Conservation (phyloP, 345 rosid genomes). For the Cardamine resedifolia region DNA sequence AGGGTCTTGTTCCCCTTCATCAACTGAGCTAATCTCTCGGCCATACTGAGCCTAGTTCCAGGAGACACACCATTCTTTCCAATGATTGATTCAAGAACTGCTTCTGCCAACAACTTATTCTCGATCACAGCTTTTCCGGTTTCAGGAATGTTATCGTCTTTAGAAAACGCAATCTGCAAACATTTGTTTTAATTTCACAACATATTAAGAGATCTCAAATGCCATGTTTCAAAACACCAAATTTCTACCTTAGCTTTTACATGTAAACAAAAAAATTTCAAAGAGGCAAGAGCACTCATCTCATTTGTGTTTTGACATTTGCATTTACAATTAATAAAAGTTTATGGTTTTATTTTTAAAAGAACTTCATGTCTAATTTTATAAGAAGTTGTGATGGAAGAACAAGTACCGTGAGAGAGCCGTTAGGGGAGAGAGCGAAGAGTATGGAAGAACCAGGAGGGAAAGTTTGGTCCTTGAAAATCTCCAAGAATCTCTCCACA, state of each 20-base stretch:
- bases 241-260: background rate
- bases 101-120: slow-evolving; percentile 63
- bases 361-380: background rate
- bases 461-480: slow-evolving; percentile 63
- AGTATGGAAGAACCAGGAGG: slow-evolving; percentile 75
- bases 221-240: background rate
- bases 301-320: background rate
- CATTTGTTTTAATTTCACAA: background rate
- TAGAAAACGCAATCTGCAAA: slow-evolving; percentile 61
- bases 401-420: slow-evolving; percentile 54
- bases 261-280: background rate
- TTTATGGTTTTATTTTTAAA: background rate
- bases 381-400: background rate
- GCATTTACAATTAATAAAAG: background rate
- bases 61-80: slow-evolving; percentile 86
- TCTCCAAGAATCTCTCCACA: slow-evolving; percentile 50
- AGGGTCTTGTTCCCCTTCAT: slow-evolving; percentile 25
- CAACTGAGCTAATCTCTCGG: slow-evolving; percentile 50
- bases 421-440: slow-evolving; percentile 54
- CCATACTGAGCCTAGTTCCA: slow-evolving; percentile 51
- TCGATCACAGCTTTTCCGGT: slow-evolving; percentile 48
- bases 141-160: slow-evolving; percentile 56
- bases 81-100: slow-evolving; percentile 70
- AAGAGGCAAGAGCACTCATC: too few species aligned
- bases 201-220: background rate